Percentiles rank a stretch among this genome's conserved stretches.
phyloP scores from a whole-genome alignment of 208 protist genomes.

The Vickermania spadyakhi region DNA sequence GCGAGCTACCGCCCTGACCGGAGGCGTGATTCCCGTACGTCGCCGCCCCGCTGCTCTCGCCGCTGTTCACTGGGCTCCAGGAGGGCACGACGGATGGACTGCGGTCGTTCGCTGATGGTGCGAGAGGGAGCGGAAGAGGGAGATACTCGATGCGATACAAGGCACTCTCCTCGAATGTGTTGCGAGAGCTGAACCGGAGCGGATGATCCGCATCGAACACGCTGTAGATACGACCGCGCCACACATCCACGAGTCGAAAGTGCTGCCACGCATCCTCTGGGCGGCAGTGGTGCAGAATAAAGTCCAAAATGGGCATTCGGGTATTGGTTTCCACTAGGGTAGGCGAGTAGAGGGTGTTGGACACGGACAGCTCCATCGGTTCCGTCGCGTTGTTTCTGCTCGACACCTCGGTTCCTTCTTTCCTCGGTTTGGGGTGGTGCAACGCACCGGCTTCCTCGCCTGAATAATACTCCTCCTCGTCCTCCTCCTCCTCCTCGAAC shows the following conservation, averaged over 20 bases:
- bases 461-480: background rate
- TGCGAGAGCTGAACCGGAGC: conserved; percentile 39
- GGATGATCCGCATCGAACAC: conserved; percentile 61
- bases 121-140: conserved; percentile 35
- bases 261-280: conserved; percentile 44
- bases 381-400: background rate
- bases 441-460: too few species aligned
- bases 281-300: conserved; percentile 21
- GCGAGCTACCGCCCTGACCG: background rate
- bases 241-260: conserved; percentile 80
- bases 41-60: background rate
- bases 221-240: conserved; percentile 78
- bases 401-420: too few species aligned
- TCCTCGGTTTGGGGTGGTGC: too few species aligned
- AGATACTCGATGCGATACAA: conserved; percentile 81
- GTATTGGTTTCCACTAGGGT: background rate
- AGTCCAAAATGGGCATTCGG: background rate
- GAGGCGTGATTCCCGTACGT: background rate
- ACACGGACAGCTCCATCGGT: background rate
- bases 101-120: conserved; percentile 12
- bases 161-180: conserved; percentile 83
- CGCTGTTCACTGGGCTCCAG: too few species aligned
- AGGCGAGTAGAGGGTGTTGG: background rate
- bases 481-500: background rate
- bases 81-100: background rate